Evolutionary conservation across 1,284 basidiomycete species (phyloP), one percentile per base, ranked within the genome.

Genomic region (Malassezia nana): DNA sequence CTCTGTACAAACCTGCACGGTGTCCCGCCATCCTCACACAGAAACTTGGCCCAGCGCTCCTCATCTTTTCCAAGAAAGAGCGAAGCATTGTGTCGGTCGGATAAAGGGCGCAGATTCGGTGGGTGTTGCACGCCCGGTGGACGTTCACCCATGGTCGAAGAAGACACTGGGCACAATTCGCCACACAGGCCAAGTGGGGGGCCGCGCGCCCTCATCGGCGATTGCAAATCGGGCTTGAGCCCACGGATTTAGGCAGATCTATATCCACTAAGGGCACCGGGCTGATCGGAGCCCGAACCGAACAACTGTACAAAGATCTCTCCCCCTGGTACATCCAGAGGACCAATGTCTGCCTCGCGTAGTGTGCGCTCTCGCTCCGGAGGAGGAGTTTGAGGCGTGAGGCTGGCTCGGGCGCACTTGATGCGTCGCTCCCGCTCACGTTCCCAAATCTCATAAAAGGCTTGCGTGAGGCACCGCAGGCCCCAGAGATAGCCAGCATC

Each of bases 401-500:
- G 22, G 22, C 25, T 26, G n/a, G 22, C 13, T n/a, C 24, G 18
- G 50, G 54, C 33, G n/a, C 48, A 28, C 31, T 58, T 46, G 6
- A 55, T 40, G 7, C 67, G 57, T 6, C 58, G 45, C 16, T 44
- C 26, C 6, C 71, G 57, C 51, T 70, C 66, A 12, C 47, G 57
- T 30, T 65, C 48, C 69, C 66, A 73, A 32, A 73, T 73, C 53
- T 65, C 65, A 75, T 91, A 87, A 55, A 84, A 65, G 79, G 80
- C 32, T 83, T 81, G 32, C 18, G 69, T 49, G 31, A 98, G 77
- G 67, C 81, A 89, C 78, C 85, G 84, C 69, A 99, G 76, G 1
- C 92, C 92, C 70, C 86, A 89, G 33, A 96, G 76, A 76, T 96
- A 98, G 8, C 92, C 92, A 50, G 87, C 83, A 75, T 99, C 92